Evolutionary conservation across 2,329 filamentous ascomycete species (phyloP).

Genomic region (Pezicula neosporulosa): DNA sequence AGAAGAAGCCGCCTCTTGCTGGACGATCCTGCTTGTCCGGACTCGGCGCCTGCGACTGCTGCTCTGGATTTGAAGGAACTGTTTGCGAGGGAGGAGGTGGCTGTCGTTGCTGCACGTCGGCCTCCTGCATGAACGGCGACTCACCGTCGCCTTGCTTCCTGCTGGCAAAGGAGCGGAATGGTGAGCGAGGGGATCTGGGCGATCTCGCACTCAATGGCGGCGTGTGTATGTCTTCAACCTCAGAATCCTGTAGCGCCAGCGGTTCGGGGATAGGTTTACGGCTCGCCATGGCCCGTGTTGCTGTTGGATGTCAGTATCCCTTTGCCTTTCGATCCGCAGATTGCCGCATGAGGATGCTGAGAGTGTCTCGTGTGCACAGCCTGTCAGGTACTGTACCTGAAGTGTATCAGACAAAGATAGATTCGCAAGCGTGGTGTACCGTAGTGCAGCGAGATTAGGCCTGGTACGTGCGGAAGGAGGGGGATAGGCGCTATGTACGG

Average conservation of each 20-base stretch:
- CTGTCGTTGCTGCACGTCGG: conserved; percentile 12
- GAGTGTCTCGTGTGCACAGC: conserved; percentile 12
- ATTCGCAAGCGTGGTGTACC: neutral
- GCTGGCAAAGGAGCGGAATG: conserved; percentile 23
- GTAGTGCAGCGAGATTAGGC: neutral
- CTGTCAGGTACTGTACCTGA: conserved; percentile 9
- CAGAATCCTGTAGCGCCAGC: conserved; percentile 23
- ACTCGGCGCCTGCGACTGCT: conserved; percentile 7
- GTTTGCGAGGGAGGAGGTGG: conserved; percentile 14
- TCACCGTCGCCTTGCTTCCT: conserved; percentile 20
- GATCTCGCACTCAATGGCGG: conserved; percentile 22
- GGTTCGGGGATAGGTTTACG: conserved; percentile 26
- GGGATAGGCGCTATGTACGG: neutral
- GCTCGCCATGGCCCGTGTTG: conserved; percentile 21
- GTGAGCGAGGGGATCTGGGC: conserved; percentile 24
- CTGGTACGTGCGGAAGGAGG: conserved; percentile 1
- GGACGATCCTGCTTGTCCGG: conserved; percentile 19
- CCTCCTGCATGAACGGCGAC: conserved; percentile 14
- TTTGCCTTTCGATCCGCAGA: neutral
- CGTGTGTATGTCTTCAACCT: conserved; percentile 11
- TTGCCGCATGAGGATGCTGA: conserved; percentile 7
- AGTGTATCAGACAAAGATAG: conserved; percentile 8
- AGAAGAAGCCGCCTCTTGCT: conserved; percentile 35
- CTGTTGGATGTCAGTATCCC: conserved; percentile 2
- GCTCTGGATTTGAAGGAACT: conserved; percentile 10